Percentiles rank a stretch among this genome's conserved stretches.
phyloP scores from a whole-genome alignment of 2,329 filamentous ascomycete species.

The Aspergillus costaricaensis region DNA sequence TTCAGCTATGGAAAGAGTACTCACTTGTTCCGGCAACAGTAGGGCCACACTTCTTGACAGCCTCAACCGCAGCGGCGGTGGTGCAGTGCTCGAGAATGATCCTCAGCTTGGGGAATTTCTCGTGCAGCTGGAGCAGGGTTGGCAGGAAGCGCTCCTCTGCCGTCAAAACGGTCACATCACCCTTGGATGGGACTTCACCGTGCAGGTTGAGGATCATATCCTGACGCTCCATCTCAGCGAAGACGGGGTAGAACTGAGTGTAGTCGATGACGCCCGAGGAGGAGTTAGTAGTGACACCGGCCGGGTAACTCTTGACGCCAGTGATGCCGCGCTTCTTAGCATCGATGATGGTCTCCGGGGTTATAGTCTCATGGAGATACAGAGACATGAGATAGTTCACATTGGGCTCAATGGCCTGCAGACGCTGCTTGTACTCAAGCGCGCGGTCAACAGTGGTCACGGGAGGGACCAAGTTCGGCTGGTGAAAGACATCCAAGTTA shows the following conservation, averaged over 20 bases:
- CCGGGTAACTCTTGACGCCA: slow-evolving; percentile 56
- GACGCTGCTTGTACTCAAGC: slow-evolving; percentile 64
- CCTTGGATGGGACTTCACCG: slow-evolving; percentile 61
- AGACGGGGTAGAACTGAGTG: slow-evolving; percentile 59
- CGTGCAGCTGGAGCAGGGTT: slow-evolving; percentile 71
- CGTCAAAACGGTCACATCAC: slow-evolving; percentile 60
- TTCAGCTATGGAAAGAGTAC: neutral
- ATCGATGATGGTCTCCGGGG: slow-evolving; percentile 68
- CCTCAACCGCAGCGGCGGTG: slow-evolving; percentile 75
- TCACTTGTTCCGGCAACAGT: slow-evolving; percentile 61
- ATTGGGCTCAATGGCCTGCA: slow-evolving; percentile 61
- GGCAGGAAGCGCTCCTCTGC: slow-evolving; percentile 79
- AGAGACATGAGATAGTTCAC: slow-evolving; percentile 75
- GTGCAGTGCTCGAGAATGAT: slow-evolving; percentile 80
- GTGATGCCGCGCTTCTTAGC: slow-evolving; percentile 72
- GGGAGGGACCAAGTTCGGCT: slow-evolving; percentile 68
- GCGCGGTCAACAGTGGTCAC: slow-evolving; percentile 64
- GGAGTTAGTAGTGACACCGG: slow-evolving; percentile 61
- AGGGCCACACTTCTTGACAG: slow-evolving; percentile 74
- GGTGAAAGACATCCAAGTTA: slow-evolving; percentile 24
- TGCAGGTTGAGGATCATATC: slow-evolving; percentile 90
- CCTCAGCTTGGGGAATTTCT: slow-evolving; percentile 64
- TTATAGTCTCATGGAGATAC: slow-evolving; percentile 65
- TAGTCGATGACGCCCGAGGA: slow-evolving; percentile 51
- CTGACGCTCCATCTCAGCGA: slow-evolving; percentile 84